phyloP scores from a whole-genome alignment of 495 filamentous ascomycete species.

The Aspergillus sclerotiicarbonarius region DNA sequence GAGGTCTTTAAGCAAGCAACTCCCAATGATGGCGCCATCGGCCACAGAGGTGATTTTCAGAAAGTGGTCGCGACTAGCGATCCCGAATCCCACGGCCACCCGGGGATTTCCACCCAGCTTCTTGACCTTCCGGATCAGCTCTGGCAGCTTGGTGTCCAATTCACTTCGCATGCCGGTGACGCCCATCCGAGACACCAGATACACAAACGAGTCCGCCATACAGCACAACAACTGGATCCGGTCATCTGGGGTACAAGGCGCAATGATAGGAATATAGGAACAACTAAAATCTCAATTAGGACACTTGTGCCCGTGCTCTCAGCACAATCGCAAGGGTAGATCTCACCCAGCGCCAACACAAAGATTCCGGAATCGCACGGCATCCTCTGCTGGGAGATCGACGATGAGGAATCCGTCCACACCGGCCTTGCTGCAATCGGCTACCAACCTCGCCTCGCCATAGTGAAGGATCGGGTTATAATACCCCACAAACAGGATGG shows the following conservation, averaged over 20 bases:
- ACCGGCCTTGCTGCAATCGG: slow-evolving; percentile 70
- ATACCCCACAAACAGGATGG: slow-evolving; percentile 87
- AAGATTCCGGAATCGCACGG: slow-evolving; percentile 71
- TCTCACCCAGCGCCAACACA: slow-evolving; percentile 37
- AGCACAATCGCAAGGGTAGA: too few species aligned
- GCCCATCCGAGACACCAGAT: slow-evolving; percentile 76
- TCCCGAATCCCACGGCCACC: background rate
- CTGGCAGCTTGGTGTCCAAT: background rate
- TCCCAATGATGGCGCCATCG: slow-evolving; percentile 4
- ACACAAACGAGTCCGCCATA: slow-evolving; percentile 89
- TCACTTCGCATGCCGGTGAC: background rate
- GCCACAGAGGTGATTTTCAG: background rate
- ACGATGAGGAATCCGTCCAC: slow-evolving; percentile 90
- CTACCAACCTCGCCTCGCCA: slow-evolving; percentile 73
- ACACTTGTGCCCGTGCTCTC: too few species aligned
- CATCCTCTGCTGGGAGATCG: slow-evolving; percentile 86
- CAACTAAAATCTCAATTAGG: too few species aligned
- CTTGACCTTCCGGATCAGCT: background rate
- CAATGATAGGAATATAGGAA: slow-evolving; percentile 1
- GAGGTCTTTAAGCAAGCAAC: background rate
- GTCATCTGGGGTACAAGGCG: slow-evolving; percentile 67
- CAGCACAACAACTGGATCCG: slow-evolving; percentile 82
- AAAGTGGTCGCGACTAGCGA: background rate
- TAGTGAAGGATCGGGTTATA: slow-evolving; percentile 84
- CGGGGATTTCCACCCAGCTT: background rate